These are phyloP conservation scores for Apiospora pterosperma DNA, from an alignment of 2,329 filamentous ascomycete species.

Conservation along the genomic window DNA sequence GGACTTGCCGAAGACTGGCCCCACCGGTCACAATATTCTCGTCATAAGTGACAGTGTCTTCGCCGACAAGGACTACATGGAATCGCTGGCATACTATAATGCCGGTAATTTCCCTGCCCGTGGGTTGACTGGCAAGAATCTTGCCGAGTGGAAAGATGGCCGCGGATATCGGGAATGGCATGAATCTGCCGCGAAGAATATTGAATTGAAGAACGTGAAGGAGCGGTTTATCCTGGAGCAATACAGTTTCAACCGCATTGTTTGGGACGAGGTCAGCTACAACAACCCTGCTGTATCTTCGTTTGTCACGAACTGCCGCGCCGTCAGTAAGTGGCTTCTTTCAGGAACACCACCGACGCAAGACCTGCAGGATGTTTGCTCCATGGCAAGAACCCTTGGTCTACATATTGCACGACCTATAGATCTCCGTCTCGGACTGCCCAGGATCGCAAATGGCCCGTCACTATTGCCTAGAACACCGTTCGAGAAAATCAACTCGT, in stretches of 20 bases:
- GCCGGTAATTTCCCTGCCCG: neutral
- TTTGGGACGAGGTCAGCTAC: slow-evolving; percentile 44
- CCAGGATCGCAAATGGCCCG: slow-evolving; percentile 32
- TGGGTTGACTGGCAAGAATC: neutral
- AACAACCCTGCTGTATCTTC: slow-evolving; percentile 24
- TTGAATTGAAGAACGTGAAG: slow-evolving; percentile 8
- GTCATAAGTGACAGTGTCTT: slow-evolving; percentile 31
- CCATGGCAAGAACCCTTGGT: slow-evolving; percentile 30
- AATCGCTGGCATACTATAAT: slow-evolving; percentile 13
- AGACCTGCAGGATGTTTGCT: slow-evolving; percentile 32
- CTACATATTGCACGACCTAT: slow-evolving; percentile 35
- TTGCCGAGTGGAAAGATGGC: neutral
- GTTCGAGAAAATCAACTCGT: slow-evolving; percentile 30
- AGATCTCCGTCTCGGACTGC: slow-evolving; percentile 28
- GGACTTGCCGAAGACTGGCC: slow-evolving; percentile 9
- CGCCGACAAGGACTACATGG: slow-evolving; percentile 12
- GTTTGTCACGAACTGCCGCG: slow-evolving; percentile 30
- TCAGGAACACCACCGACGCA: slow-evolving; percentile 39
- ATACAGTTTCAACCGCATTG: slow-evolving; percentile 34
- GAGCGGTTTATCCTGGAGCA: slow-evolving; percentile 28
- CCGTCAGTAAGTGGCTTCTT: slow-evolving; percentile 38
- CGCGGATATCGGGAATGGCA: slow-evolving; percentile 7
- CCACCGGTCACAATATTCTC: slow-evolving; percentile 27
- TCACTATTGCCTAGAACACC: slow-evolving; percentile 21
- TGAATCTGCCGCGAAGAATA: neutral